Evolutionary conservation across 2,329 filamentous ascomycete genomes (phyloP), one percentile per base, ranked within the genome.

Genomic region (Nigrospora oryzae): DNA sequence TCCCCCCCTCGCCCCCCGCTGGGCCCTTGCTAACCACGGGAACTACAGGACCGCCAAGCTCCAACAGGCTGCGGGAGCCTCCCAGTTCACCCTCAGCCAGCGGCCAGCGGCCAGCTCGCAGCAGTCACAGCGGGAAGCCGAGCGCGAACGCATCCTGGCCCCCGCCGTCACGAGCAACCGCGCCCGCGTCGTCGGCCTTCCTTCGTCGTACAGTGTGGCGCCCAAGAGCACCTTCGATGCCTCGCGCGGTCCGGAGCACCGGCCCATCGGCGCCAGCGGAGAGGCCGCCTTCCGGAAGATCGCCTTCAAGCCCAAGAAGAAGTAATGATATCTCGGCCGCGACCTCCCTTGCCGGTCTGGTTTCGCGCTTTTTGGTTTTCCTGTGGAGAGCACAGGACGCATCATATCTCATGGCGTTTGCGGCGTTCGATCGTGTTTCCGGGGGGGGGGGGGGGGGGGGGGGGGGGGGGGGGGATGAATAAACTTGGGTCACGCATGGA

Each of bases 221-320:
- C 77, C 77, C 5, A 73, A 71, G 58, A 83, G 79, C 59, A 83
- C 75, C 0, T 83, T 80, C 53, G 76, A 80, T 52, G 70, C 73
- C 16, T 64, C 63, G 28, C 66, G 68, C 36, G 68, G 64, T 4
- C 63, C 70, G 6, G 76, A 79, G 51, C 76, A 76, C 51, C 69
- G 77, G 36, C 80, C 80, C 11, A 75, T 83, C 49, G 80, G 80
- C 42, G 73, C 79, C n/a, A 72, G 71, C 49, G 80, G 79, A 47
- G 69, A 79, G 60, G 79, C 82, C 52, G 79, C 80, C 1, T 84
- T 84, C 65, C 71, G 77, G 50, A 79, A 73, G 64, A 82, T 84
- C 73, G 81, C 77, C 11, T 73, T 79, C 55, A 82, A 79, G 63
- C 71, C 71, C 50, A 83, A 81, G 67, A 79, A 77, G 66, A 56